Percentiles rank a stretch among this genome's conserved stretches.
These are phyloP conservation scores for Jasminum sambac DNA, from an alignment of 257 asterid species.

Conservation along the genomic window DNA sequence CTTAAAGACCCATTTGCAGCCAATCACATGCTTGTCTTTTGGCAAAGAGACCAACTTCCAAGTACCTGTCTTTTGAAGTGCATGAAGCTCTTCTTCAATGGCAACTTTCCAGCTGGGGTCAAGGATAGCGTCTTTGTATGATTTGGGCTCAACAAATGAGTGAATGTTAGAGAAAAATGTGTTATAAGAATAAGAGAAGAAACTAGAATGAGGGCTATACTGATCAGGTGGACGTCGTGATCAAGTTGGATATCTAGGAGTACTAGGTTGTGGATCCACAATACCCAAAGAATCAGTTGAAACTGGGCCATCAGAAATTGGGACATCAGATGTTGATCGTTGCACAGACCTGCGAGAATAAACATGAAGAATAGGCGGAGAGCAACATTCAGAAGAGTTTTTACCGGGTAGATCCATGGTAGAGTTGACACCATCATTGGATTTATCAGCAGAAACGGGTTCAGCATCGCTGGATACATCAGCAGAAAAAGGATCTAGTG, in stretches of 20 bases:
- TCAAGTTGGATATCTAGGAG: background rate
- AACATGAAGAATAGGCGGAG: background rate
- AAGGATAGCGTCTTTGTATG: background rate
- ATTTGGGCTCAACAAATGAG: background rate
- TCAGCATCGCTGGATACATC: no score
- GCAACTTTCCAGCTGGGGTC: background rate
- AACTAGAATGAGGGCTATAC: background rate
- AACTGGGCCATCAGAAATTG: background rate
- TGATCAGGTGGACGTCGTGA: background rate
- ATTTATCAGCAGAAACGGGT: no score
- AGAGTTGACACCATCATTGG: background rate
- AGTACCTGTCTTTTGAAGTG: no score
- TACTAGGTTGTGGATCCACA: background rate
- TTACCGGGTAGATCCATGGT: background rate
- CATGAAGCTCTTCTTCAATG: background rate
- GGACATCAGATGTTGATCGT: background rate
- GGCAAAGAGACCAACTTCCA: background rate
- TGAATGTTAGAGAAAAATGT: background rate
- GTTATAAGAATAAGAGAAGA: background rate
- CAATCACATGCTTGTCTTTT: background rate
- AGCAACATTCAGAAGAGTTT: background rate
- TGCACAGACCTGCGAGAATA: background rate
- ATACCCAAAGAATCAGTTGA: background rate
- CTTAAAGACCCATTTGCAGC: slow-evolving; percentile 12
- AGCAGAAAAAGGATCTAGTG: background rate